Evolutionary conservation across 306 rosid genomes (phyloP).

Genomic region (Hippophae rhamnoides): DNA sequence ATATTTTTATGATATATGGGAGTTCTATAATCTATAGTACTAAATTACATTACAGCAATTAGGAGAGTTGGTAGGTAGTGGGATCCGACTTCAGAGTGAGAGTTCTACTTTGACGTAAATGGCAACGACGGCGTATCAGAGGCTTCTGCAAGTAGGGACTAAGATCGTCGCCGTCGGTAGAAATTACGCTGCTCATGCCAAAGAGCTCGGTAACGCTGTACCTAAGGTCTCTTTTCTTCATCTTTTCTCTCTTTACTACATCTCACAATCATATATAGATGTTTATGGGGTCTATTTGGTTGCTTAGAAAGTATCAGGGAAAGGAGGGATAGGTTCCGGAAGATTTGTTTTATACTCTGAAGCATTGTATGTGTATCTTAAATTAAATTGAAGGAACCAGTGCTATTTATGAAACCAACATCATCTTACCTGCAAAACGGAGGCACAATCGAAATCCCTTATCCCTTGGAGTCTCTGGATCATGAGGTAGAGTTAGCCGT

Average conservation of each 20-base stretch:
- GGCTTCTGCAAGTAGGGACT: constrained; percentile 54
- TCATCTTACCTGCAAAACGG: constrained; percentile 82
- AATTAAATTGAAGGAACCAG: constrained; percentile 48
- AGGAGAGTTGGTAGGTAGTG: no score
- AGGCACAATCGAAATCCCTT: constrained; percentile 85
- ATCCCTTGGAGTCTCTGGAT: constrained; percentile 64
- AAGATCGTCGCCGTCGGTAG: constrained; percentile 90
- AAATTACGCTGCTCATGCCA: constrained; percentile 93
- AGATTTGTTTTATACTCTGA: background rate
- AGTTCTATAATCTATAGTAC: no score
- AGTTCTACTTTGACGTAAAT: constrained; percentile 15
- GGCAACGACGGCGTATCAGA: constrained; percentile 48
- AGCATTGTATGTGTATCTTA: background rate
- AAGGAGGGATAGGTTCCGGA: background rate
- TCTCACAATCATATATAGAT: background rate
- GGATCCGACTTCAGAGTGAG: background rate
- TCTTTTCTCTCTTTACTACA: background rate
- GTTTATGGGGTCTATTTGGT: background rate
- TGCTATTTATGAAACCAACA: constrained; percentile 81
- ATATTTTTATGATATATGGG: no score
- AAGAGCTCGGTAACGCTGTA: constrained; percentile 93
- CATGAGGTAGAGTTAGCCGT: constrained; percentile 98
- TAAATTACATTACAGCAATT: no score
- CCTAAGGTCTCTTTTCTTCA: constrained; percentile 49
- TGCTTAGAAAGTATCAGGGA: background rate